Conservation (phyloP, 1,139 yeast genomes). For the Pneumocystis carinii region DNA sequence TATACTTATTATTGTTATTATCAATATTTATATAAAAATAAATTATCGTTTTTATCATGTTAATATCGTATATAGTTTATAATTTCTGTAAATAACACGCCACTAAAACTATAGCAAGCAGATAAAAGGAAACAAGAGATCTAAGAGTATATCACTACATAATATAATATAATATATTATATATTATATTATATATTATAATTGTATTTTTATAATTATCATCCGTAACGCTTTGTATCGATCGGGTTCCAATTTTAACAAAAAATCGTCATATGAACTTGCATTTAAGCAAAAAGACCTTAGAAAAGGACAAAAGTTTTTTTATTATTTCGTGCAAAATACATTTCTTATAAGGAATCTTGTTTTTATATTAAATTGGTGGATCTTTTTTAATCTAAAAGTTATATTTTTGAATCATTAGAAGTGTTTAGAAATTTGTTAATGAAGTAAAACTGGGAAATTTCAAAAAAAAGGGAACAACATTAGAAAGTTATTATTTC, state of each 20-base stretch:
- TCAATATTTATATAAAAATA: too few relatives aligned
- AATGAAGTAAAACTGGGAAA: not conserved
- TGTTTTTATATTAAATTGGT: not conserved
- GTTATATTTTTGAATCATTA: not conserved
- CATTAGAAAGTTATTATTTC: not conserved
- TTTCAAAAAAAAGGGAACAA: not conserved
- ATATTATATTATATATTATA: too few relatives aligned
- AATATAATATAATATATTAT: too few relatives aligned
- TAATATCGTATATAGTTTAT: too few relatives aligned
- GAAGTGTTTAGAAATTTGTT: not conserved
- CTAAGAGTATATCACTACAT: too few relatives aligned
- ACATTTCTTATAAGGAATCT: not conserved
- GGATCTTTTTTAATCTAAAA: not conserved
- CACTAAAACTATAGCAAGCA: too few relatives aligned
- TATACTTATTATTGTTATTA: too few relatives aligned
- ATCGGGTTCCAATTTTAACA: not conserved
- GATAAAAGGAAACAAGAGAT: too few relatives aligned
- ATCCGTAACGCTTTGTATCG: not conserved
- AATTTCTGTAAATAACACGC: too few relatives aligned
- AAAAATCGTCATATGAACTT: not conserved
- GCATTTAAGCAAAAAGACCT: not conserved
- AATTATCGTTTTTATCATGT: too few relatives aligned
- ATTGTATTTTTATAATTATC: not conserved
- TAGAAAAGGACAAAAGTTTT: not conserved
- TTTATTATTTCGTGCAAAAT: not conserved